phyloP scores from a whole-genome alignment of 768 basidiomycete genomes.

The Psilocybe subaeruginosa region DNA sequence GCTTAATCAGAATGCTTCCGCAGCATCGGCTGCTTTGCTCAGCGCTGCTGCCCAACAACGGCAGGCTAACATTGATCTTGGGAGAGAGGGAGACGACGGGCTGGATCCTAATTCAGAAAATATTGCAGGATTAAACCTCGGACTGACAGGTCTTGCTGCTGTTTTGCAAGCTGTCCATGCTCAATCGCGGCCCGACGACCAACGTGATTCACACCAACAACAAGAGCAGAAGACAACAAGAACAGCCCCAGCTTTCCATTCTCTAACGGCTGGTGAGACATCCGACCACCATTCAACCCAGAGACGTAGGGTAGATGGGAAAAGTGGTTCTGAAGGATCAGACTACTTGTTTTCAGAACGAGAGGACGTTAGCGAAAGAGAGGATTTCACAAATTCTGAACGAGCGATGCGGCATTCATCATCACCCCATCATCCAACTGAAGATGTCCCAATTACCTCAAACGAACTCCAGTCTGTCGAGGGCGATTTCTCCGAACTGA shows the following conservation, averaged over 20 bases:
- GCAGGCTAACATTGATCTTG: slow-evolving; percentile 48
- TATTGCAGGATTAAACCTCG: slow-evolving; percentile 52
- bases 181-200: slow-evolving; percentile 49
- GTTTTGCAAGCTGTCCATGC: slow-evolving; percentile 80
- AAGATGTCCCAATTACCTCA: slow-evolving; percentile 31
- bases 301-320: slow-evolving; percentile 37
- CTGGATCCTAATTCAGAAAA: slow-evolving; percentile 30
- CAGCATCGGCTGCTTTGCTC: slow-evolving; percentile 64
- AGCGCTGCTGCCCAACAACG: slow-evolving; percentile 72
- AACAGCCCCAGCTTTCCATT: slow-evolving; percentile 78
- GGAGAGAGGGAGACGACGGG: slow-evolving; percentile 30
- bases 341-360: slow-evolving; percentile 59
- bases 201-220: slow-evolving; percentile 34
- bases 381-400: slow-evolving; percentile 34
- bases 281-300: slow-evolving; percentile 32
- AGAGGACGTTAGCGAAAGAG: slow-evolving; percentile 47
- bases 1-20: slow-evolving; percentile 75
- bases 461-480: slow-evolving; percentile 52
- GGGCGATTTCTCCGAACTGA: slow-evolving; percentile 71
- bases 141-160: slow-evolving; percentile 70
- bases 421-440: slow-evolving; percentile 36
- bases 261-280: slow-evolving; percentile 62
- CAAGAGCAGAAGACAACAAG: slow-evolving; percentile 61
- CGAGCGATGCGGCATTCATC: slow-evolving; percentile 29
- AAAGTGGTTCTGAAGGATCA: slow-evolving; percentile 49